Percentiles rank a stretch among this genome's conserved stretches.
These are phyloP conservation scores for Amanita inopinata DNA, from an alignment of 768 basidiomycete species.

Conservation along the genomic window DNA sequence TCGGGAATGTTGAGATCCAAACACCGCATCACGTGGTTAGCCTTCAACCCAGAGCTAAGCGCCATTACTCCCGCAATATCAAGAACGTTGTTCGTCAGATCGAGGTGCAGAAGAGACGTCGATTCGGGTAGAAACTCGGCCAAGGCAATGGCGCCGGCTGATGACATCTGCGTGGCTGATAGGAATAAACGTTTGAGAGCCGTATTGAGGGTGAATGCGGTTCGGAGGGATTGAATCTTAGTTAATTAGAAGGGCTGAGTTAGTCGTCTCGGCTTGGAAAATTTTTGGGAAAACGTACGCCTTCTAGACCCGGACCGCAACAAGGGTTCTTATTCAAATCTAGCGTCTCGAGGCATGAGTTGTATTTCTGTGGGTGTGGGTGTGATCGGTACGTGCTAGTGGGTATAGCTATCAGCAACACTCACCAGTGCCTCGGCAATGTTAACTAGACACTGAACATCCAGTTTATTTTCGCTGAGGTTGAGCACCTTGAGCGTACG, in stretches of 20 bases:
- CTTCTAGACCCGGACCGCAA: slow-evolving; percentile 80
- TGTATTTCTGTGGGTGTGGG: slow-evolving; percentile 99
- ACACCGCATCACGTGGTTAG: slow-evolving; percentile 81
- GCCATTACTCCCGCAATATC: slow-evolving; percentile 93
- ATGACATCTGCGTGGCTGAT: slow-evolving; percentile 69
- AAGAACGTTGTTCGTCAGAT: slow-evolving; percentile 74
- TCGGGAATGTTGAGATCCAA: slow-evolving; percentile 90
- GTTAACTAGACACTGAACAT: slow-evolving; percentile 64
- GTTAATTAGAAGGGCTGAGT: not conserved
- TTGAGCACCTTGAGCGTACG: slow-evolving; percentile 91
- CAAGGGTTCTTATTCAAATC: slow-evolving; percentile 93
- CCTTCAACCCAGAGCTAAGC: slow-evolving; percentile 74
- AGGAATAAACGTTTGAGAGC: slow-evolving; percentile 90
- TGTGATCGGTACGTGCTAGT: too few relatives aligned
- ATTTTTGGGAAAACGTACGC: slow-evolving; percentile 42
- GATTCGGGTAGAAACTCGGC: slow-evolving; percentile 96
- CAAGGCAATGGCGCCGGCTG: slow-evolving; percentile 84
- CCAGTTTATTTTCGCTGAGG: slow-evolving; percentile 90
- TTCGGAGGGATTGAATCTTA: slow-evolving; percentile 82
- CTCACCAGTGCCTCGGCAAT: slow-evolving; percentile 86
- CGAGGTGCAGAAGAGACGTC: slow-evolving; percentile 79
- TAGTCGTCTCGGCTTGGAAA: not conserved
- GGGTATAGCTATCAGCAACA: slow-evolving; percentile 13
- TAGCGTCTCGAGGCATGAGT: slow-evolving; percentile 85
- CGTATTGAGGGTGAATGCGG: slow-evolving; percentile 87